Conservation (phyloP, 1,139 yeast genomes). For the Kodamaea sp. region DNA sequence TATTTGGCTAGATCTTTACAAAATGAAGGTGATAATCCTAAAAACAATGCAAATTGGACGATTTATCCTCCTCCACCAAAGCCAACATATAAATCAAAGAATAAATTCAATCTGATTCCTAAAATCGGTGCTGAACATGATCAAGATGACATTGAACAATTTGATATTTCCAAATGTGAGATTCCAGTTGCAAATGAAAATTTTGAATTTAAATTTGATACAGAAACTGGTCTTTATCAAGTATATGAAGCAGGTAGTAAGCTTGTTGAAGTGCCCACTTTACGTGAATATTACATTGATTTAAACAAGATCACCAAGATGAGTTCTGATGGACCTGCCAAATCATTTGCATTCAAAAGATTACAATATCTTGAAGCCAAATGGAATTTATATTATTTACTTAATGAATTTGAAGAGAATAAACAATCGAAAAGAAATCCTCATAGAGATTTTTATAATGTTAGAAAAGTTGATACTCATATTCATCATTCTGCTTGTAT, state of each 20-base stretch:
- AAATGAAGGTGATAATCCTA: conserved; percentile 75
- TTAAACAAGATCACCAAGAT: conserved; percentile 65
- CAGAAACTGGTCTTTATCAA: conserved; percentile 61
- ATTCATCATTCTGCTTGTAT: conserved; percentile 98
- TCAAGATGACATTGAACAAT: conserved; percentile 37
- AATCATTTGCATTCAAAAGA: conserved; percentile 92
- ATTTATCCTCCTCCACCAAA: conserved; percentile 94
- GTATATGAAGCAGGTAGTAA: conserved; percentile 45
- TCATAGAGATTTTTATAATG: conserved; percentile 96
- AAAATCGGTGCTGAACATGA: conserved; percentile 24
- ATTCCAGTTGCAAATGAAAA: conserved; percentile 61
- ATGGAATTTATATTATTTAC: conserved; percentile 85
- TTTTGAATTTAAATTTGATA: conserved; percentile 50
- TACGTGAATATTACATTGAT: conserved; percentile 81
- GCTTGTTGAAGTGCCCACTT: conserved; percentile 65
- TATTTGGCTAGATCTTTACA: conserved; percentile 74
- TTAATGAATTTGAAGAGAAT: conserved; percentile 91
- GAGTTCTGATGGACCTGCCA: conserved; percentile 95
- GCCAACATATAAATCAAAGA: conserved; percentile 79
- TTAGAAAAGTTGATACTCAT: conserved; percentile 97
- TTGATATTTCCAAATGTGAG: conserved; percentile 55
- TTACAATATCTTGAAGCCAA: conserved; percentile 92
- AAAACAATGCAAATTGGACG: conserved; percentile 65
- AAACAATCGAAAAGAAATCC: conserved; percentile 72
- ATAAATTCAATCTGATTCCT: conserved; percentile 52